Evolutionary conservation across 768 basidiomycete genomes (phyloP), one percentile per base, ranked within the genome.

Genomic region (Termitomyces sp.): DNA sequence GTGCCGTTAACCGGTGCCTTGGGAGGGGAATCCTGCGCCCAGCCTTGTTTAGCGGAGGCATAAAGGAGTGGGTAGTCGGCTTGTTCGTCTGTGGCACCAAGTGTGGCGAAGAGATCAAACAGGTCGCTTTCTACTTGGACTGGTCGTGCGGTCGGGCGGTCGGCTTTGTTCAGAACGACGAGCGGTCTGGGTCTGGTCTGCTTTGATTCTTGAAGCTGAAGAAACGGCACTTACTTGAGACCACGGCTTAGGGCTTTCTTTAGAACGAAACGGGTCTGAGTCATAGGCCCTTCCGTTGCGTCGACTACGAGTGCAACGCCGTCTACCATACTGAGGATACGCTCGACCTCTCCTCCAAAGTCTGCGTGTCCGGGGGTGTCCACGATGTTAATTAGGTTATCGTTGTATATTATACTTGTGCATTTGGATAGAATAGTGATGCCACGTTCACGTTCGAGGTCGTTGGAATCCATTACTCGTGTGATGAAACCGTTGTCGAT

Each of bases 311-410:
- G 74, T 14, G 82, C 82, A 12, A 83, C 82, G 32, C 82, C 82
- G 60, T 84, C 84, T 12, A 85, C 80, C 77, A 85, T 84, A 60
- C 81, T 81, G 73, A 83, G 73, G 3, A 83, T 79, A 55, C 83
- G 77, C 62, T 85, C 83, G 9, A 85, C 83, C 67, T 85, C 84
- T 57, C 83, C 83, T 36, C 82, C 83, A 69, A 85, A 84, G 64
- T 85, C 84, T 7, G 82, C 83, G 68, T 85, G 84, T 54, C 84
- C 83, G 0, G 83, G 84, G 0, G 84, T 85, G 64, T 85, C 84
- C 60, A 84, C 79, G 61, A 85, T 81, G 55, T 84, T 85, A 61
- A 83, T 81, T 4, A 79, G 71, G 63, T 77, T 78, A 2, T 75
- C 73, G 43, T 78, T 74, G 66, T 81, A 83, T 47, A 71, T 72